Evolutionary conservation across 2,329 filamentous ascomycete genomes (phyloP).

Genomic region (Chrysosporium keratinophilum): DNA sequence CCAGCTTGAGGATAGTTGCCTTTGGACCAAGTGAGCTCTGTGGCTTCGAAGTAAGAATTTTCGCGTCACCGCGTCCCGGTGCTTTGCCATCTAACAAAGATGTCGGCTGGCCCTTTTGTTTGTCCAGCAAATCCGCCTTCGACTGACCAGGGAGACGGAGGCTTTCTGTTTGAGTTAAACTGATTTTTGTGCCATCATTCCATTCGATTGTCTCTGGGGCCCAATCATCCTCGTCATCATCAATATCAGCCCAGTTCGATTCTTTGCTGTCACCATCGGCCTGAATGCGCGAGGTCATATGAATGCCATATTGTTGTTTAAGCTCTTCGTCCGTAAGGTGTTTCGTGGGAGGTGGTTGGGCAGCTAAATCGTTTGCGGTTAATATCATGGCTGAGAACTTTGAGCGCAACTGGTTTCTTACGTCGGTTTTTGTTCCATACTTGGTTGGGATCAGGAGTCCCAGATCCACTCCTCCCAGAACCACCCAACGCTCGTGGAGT

Average conservation of each 20-base stretch:
- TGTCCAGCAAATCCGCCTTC: conserved; percentile 18
- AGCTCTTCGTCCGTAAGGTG: conserved; percentile 59
- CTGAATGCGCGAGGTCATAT: conserved; percentile 55
- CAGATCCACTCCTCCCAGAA: conserved; percentile 37
- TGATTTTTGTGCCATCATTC: conserved; percentile 59
- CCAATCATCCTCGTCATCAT: conserved; percentile 60
- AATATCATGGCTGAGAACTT: background rate
- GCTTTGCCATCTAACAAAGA: background rate
- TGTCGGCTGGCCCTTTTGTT: background rate
- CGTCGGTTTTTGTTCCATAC: conserved; percentile 62
- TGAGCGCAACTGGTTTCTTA: conserved; percentile 23
- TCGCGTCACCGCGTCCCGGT: conserved; percentile 20
- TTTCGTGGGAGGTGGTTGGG: conserved; percentile 48
- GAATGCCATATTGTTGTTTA: conserved; percentile 59
- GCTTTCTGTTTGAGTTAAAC: conserved; percentile 40
- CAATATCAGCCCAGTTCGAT: conserved; percentile 59
- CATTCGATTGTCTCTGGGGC: conserved; percentile 57
- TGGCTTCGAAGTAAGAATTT: conserved; percentile 27
- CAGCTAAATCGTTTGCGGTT: conserved; percentile 32
- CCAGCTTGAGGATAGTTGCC: conserved; percentile 40
- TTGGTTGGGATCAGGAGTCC: conserved; percentile 55
- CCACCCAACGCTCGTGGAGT: conserved; percentile 40
- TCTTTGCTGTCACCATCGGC: conserved; percentile 53
- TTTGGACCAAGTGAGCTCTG: conserved; percentile 40
- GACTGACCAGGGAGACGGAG: conserved; percentile 18